Conservation (phyloP, 2,329 filamentous ascomycete species). For the Curvularia sp. region DNA sequence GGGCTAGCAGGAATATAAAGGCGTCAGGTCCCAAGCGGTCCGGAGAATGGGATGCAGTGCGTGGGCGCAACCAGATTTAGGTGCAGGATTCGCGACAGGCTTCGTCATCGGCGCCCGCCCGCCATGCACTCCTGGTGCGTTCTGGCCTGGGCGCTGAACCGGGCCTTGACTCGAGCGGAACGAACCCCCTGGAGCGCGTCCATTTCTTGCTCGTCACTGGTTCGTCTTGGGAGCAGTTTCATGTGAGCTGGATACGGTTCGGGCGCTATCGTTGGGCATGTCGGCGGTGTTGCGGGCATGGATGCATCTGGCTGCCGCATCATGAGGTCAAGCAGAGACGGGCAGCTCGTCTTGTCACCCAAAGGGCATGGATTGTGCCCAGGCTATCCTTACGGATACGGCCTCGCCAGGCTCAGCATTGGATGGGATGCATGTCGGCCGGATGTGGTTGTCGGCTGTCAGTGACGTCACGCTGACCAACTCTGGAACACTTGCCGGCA, state of each 20-base stretch:
- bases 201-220: constrained; percentile 22
- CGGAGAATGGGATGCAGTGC: constrained; percentile 19
- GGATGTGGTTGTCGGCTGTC: not conserved
- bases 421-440: constrained; percentile 22
- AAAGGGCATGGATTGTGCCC: constrained; percentile 5
- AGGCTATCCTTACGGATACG: constrained; percentile 29
- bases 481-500: constrained; percentile 4
- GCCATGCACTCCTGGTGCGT: constrained; percentile 15
- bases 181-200: constrained; percentile 4
- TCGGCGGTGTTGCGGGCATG: constrained; percentile 1
- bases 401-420: constrained; percentile 24
- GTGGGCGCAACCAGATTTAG: constrained; percentile 35
- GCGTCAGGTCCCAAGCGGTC: constrained; percentile 11
- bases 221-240: constrained; percentile 6
- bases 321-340: constrained; percentile 3
- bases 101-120: constrained; percentile 40
- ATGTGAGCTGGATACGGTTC: constrained; percentile 12
- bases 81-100: constrained; percentile 22
- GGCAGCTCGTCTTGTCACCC: constrained; percentile 9
- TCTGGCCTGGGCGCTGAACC: constrained; percentile 18
- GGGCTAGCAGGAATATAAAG: constrained; percentile 25
- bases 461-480: constrained; percentile 32
- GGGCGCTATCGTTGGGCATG: constrained; percentile 29
- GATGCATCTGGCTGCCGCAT: constrained; percentile 2
- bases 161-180: constrained; percentile 23